phyloP scores from a whole-genome alignment of 768 basidiomycete genomes.

The Sporobolomyces phaffii region DNA sequence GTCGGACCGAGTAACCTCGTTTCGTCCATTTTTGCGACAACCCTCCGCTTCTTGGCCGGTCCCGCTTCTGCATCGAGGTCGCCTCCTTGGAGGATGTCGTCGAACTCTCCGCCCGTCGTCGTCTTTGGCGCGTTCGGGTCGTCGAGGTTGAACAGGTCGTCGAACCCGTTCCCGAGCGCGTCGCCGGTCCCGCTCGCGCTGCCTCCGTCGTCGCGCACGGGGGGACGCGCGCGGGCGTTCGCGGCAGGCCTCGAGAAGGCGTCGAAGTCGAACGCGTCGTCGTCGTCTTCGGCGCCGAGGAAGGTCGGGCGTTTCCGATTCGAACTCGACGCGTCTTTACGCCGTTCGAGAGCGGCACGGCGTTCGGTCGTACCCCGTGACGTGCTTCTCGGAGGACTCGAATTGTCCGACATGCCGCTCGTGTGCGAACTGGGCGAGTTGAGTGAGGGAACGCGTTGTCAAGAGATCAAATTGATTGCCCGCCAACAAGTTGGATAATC shows the following conservation, averaged over 20 bases:
- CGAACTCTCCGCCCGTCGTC: conserved; percentile 1
- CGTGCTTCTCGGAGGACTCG: background rate
- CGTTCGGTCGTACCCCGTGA: background rate
- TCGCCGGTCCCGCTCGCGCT: background rate
- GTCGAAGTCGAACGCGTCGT: conserved; percentile 24
- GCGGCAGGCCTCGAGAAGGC: background rate
- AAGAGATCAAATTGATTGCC: too few species aligned
- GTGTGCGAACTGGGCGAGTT: too few species aligned
- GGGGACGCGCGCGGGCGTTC: conserved; percentile 43
- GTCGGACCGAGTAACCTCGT: conserved; percentile 60
- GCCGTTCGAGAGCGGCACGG: conserved; percentile 13
- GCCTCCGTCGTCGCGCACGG: conserved; percentile 24
- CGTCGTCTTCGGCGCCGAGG: conserved; percentile 37
- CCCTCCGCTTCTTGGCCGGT: conserved; percentile 49
- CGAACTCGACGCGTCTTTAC: conserved; percentile 1
- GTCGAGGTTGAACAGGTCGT: conserved; percentile 24
- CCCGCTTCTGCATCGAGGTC: conserved; percentile 48
- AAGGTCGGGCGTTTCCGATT: conserved; percentile 18
- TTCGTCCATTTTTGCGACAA: conserved; percentile 59
- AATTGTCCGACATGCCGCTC: background rate
- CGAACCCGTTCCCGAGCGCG: conserved; percentile 9
- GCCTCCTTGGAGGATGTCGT: conserved; percentile 42
- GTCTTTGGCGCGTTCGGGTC: background rate
- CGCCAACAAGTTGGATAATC: too few species aligned
- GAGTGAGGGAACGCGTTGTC: too few species aligned